Evolutionary conservation across 768 basidiomycete species (phyloP).

Genomic region (Amanita fuliginea): DNA sequence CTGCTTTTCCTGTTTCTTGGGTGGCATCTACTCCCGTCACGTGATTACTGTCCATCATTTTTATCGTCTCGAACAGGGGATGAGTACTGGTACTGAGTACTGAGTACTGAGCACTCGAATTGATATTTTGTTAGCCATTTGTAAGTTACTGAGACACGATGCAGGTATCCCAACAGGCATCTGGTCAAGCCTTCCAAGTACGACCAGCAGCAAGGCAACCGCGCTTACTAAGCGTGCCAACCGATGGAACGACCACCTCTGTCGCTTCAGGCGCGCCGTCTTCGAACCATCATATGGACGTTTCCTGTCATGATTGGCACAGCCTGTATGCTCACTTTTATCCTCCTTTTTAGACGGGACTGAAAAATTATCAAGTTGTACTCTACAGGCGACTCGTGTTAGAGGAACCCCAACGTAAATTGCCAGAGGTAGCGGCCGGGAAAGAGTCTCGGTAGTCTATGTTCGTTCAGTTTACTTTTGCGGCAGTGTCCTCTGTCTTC

Average conservation of each 20-base stretch:
- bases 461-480: constrained; percentile 4
- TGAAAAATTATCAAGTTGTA: constrained; percentile 32
- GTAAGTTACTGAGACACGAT: too few species aligned
- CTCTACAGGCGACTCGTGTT: constrained; percentile 55
- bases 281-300: constrained; percentile 47
- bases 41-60: too few species aligned
- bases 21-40: constrained; percentile 43
- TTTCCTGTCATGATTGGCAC: constrained; percentile 56
- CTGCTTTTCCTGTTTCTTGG: constrained; percentile 57
- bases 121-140: too few species aligned
- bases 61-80: too few species aligned
- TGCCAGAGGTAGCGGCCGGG: constrained; percentile 5
- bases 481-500: constrained; percentile 15
- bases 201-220: too few species aligned
- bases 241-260: constrained; percentile 8
- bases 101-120: too few species aligned
- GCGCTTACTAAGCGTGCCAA: too few species aligned
- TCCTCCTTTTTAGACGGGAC: not conserved
- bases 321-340: constrained; percentile 34
- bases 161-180: too few species aligned
- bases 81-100: too few species aligned
- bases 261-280: constrained; percentile 24
- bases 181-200: too few species aligned
- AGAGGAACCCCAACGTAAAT: constrained; percentile 24
- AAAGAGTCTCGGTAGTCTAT: constrained; percentile 4